phyloP scores from a whole-genome alignment of 495 filamentous ascomycete species.

The Copromyces sp. region DNA sequence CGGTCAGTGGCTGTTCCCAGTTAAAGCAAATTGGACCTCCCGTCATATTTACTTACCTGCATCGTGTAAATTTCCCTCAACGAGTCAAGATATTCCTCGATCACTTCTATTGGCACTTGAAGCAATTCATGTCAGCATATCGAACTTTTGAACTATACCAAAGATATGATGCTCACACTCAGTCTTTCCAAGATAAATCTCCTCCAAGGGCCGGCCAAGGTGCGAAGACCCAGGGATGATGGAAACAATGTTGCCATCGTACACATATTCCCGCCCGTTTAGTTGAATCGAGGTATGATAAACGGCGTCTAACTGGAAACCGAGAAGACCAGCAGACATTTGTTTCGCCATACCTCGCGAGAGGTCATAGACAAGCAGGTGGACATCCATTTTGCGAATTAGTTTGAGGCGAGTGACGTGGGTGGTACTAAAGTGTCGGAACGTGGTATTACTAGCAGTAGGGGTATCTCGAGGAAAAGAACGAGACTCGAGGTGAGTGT shows the following conservation, averaged over 20 bases:
- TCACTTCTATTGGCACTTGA: slow-evolving; percentile 63
- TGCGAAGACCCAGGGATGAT: slow-evolving; percentile 71
- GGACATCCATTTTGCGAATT: slow-evolving; percentile 59
- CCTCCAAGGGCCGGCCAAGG: slow-evolving; percentile 74
- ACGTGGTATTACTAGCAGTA: background rate
- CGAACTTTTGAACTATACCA: background rate
- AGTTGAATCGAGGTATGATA: slow-evolving; percentile 89
- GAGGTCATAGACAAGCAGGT: slow-evolving; percentile 90
- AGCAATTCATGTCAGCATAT: background rate
- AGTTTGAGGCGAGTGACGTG: background rate
- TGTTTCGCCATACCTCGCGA: slow-evolving; percentile 54
- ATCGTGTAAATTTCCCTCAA: slow-evolving; percentile 72
- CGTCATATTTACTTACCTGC: slow-evolving; percentile 41
- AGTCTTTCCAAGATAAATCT: slow-evolving; percentile 61
- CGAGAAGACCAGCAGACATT: slow-evolving; percentile 44
- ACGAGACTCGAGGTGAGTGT: background rate
- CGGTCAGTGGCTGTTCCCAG: slow-evolving; percentile 3
- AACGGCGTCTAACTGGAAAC: slow-evolving; percentile 74
- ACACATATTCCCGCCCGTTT: slow-evolving; percentile 47
- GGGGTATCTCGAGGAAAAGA: background rate
- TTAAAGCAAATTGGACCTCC: background rate
- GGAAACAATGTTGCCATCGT: slow-evolving; percentile 65
- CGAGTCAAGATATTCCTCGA: slow-evolving; percentile 82
- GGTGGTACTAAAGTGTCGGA: background rate
- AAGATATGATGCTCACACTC: slow-evolving; percentile 24